Base-by-base conservation (phyloP, 768 basidiomycete species). In the Strobilomyces confusus region DNA sequence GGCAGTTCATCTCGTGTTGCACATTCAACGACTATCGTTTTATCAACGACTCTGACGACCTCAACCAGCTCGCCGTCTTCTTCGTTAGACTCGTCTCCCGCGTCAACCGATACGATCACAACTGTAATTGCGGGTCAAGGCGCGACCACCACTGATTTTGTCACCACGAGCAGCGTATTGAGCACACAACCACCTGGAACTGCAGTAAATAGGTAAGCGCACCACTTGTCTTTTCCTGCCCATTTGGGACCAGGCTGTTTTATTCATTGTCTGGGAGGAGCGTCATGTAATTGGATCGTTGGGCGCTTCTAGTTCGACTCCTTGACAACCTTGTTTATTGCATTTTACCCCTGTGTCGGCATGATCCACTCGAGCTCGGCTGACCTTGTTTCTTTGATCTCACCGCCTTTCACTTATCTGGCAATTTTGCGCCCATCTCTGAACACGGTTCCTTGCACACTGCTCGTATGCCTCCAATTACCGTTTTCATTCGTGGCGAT, bases 81-180 rank as follows among this genome's bases (percentile, higher is more conserved):
- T 15, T 12, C 29, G 9, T 11, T 33, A 9, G 37, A 14, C 5
- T 45, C 41, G 3, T 56, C 52, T 12, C 38, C 54, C 4, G 37
- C 54, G 7, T 67, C 67, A 44, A 69, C 60, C 6, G 51, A 57
- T 30, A 62, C 57, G 5, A 26, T 62, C 43, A 63, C 52, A 2
- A 63, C 69, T 14, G 12, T 57, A 17, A 0, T 67, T 33, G 29
- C 11, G n/a, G 61, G 44, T 25, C 55, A 54, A 44, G 56, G 38
- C 3, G 60, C 38, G 19, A 58, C 61, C 5, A 44, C 46, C 14
- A 62, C 67, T 8, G 44, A 53, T 8, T 57, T 60, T 32, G 44
- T 65, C 34, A 58, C 64, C 14, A 55, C 65, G 11, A 65, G 56
- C 22, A 32, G 44, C 9, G 62, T 54, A 19, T 56, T 71, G 40